Evolutionary conservation across 805 yeast species (phyloP), one percentile per base, ranked within the genome.

Genomic region (Metschnikowia drakensbergensis): DNA sequence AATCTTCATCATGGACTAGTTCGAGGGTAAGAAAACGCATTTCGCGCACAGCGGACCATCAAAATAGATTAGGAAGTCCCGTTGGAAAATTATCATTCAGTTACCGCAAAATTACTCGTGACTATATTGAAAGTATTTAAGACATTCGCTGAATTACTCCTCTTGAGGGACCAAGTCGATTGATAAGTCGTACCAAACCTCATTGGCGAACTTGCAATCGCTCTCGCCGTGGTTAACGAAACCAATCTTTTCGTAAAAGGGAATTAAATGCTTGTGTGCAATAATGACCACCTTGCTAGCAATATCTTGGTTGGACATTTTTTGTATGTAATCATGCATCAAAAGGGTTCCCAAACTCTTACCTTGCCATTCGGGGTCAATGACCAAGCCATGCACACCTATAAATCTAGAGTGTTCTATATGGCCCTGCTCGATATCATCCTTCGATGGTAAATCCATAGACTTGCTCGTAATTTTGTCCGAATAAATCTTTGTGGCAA

Each of bases 291-390:
- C 82, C 59, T 81, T 78, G 58, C 83, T 87, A 40, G 94, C 97
- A 52, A 89, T 83, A 57, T 83, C 88, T 64, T 90, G 96, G 64
- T 89, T 89, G 42, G 88, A 81, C 66, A 92, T 72, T 62, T 92
- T 88, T 66, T 94, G 97, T 52, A 91, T 79, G 69, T 88, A 94
- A 68, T 92, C 99, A 57, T 86, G 89, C 59, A 92, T 67, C 61
- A 92, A 69, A 50, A 90, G 72, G 10, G 96, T 81, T 6, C 96
- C 98, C 50, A 94, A 72, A 62, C 87, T 88, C 67, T 82, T 79
- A 50, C 91, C 88, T 64, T 84, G 88, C 76, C 82, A 88, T 35
- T 82, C 81, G 23, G 90, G 87, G 57, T 82, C 82, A 27, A 94
- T 80, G 2, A 82, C 91, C 25, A 92, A 70, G 3, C 94, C 82